Evolutionary conservation across 1,284 basidiomycete genomes (phyloP).

Genomic region (Dichomitus squalens): DNA sequence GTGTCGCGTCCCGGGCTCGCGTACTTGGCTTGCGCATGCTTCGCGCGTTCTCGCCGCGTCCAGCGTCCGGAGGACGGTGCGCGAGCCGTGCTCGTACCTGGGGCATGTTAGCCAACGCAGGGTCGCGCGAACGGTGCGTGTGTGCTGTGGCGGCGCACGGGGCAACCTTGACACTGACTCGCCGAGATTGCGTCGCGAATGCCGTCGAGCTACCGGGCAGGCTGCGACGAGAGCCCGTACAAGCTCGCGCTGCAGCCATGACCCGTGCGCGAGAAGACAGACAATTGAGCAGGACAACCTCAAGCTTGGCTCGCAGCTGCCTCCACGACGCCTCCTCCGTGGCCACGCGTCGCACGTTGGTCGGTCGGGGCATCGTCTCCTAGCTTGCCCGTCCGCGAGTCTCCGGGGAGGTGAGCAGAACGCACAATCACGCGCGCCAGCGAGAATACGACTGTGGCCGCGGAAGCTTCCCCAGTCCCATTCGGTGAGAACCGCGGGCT

Average conservation of each 20-base stretch:
- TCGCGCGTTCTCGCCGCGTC: not conserved
- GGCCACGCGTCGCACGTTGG: constrained; percentile 11
- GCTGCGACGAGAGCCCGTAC: not conserved
- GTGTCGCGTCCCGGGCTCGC: not conserved
- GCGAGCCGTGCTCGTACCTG: constrained; percentile 6
- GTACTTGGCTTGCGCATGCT: not conserved
- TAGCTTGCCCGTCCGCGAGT: not conserved
- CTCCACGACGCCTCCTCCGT: too few relatives aligned
- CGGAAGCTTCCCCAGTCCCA: not conserved
- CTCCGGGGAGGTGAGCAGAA: not conserved
- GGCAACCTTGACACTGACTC: not conserved
- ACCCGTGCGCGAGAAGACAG: constrained; percentile 1
- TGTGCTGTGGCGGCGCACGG: too few relatives aligned
- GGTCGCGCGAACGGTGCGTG: too few relatives aligned
- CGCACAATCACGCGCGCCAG: constrained; percentile 16
- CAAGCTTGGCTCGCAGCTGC: not conserved
- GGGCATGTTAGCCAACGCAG: not conserved
- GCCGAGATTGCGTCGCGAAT: not conserved
- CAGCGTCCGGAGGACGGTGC: constrained; percentile 10
- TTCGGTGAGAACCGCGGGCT: not conserved
- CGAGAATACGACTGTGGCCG: not conserved
- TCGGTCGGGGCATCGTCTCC: not conserved
- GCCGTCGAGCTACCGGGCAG: not conserved
- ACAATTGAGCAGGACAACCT: too few relatives aligned
- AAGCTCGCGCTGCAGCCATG: not conserved